Evolutionary conservation across 1,284 basidiomycete genomes (phyloP).

Genomic region (Malassezia psittaci): DNA sequence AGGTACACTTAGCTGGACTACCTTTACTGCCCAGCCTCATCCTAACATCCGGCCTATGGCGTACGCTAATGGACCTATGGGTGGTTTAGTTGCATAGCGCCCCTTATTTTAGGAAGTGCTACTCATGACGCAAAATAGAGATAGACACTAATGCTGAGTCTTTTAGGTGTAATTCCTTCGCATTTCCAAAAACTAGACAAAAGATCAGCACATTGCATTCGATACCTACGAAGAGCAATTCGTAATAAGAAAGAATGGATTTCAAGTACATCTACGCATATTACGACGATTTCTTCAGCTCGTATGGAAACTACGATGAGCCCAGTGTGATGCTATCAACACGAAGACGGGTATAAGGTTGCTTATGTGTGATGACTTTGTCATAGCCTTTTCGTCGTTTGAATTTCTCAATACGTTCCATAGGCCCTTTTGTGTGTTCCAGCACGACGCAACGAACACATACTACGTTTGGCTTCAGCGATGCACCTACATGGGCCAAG

Average conservation of each 20-base stretch:
- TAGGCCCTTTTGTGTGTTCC: constrained; percentile 85
- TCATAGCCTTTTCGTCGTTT: constrained; percentile 94
- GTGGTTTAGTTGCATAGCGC: constrained; percentile 23
- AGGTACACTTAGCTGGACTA: constrained; percentile 63
- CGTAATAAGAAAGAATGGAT: no score
- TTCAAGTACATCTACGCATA: no score
- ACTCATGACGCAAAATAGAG: neutral
- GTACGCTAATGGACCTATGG: constrained; percentile 52
- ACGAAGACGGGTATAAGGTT: constrained; percentile 70
- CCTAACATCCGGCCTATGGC: constrained; percentile 88
- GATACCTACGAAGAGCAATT: neutral
- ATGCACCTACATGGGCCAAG: constrained; percentile 38
- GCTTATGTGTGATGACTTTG: constrained; percentile 74
- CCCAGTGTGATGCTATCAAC: constrained; percentile 42
- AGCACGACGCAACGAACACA: constrained; percentile 76
- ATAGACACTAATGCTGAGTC: no score
- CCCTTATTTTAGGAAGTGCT: no score
- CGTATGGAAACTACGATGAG: neutral
- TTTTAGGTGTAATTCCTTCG: no score
- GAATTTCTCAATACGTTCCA: constrained; percentile 87
- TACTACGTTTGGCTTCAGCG: constrained; percentile 49
- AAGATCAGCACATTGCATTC: neutral
- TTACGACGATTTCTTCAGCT: neutral
- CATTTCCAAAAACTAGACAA: no score
- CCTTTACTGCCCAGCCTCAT: constrained; percentile 76